Evolutionary conservation across 805 yeast genomes (phyloP).

Genomic region (Pichia exigua): DNA sequence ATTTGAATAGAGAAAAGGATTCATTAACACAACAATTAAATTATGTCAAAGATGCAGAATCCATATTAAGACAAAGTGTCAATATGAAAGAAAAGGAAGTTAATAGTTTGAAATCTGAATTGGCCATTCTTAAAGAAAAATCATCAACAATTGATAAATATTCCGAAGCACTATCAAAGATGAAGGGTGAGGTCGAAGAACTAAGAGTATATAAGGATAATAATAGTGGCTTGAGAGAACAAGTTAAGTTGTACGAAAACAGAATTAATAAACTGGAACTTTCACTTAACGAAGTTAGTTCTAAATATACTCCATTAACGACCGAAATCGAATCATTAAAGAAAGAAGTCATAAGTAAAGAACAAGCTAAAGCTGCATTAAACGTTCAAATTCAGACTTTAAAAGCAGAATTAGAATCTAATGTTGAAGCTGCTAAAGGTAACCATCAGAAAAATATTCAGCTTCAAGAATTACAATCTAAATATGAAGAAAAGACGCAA

Average conservation of each 20-base stretch:
- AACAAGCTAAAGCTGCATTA: constrained; percentile 38
- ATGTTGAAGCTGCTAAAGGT: constrained; percentile 20
- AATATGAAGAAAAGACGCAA: constrained; percentile 15
- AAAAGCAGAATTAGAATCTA: constrained; percentile 44
- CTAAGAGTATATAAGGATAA: constrained; percentile 25
- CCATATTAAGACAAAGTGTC: constrained; percentile 43
- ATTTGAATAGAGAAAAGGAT: constrained; percentile 70
- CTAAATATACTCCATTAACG: constrained; percentile 12
- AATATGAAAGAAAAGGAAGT: constrained; percentile 42
- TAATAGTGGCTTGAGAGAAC: constrained; percentile 19
- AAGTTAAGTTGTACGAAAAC: constrained; percentile 12
- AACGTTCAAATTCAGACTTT: constrained; percentile 53
- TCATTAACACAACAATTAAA: constrained; percentile 53
- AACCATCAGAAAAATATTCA: constrained; percentile 14
- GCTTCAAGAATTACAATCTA: constrained; percentile 11
- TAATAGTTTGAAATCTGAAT: constrained; percentile 42
- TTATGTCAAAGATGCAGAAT: constrained; percentile 44
- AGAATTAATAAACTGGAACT: constrained; percentile 14
- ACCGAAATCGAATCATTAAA: constrained; percentile 14
- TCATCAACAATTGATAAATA: constrained; percentile 17
- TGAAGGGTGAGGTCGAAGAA: constrained; percentile 24
- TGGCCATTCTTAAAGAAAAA: constrained; percentile 27
- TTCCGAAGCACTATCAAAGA: constrained; percentile 15
- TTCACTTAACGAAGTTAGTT: constrained; percentile 5
- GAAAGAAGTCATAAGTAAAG: constrained; percentile 36